Evolutionary conservation across 805 yeast species (phyloP).

Genomic region (Myxozyma monticola): DNA sequence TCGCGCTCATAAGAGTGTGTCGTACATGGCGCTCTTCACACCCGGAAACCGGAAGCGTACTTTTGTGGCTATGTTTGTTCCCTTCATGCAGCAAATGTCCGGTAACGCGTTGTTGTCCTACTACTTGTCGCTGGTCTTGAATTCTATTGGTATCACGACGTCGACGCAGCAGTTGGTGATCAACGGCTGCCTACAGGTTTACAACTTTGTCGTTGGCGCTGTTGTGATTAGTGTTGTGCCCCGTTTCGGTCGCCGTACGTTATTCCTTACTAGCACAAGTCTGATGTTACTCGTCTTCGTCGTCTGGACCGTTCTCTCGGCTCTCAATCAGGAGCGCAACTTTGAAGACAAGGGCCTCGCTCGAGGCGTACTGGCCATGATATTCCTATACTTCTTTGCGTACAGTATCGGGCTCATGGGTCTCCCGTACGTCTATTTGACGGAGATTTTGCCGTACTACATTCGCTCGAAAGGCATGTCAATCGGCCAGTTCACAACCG

Average conservation of each 20-base stretch:
- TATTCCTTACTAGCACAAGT: slow-evolving; percentile 38
- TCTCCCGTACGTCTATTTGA: slow-evolving; percentile 34
- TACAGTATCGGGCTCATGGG: slow-evolving; percentile 50
- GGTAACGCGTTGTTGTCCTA: slow-evolving; percentile 57
- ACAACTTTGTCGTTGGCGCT: slow-evolving; percentile 41
- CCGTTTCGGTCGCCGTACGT: too few relatives aligned
- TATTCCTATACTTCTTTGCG: slow-evolving; percentile 42
- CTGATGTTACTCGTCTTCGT: slow-evolving; percentile 45
- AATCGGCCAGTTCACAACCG: slow-evolving; percentile 33
- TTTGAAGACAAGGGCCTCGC: slow-evolving; percentile 47
- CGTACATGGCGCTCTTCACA: slow-evolving; percentile 44
- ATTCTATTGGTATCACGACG: slow-evolving; percentile 55
- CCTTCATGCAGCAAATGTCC: slow-evolving; percentile 47
- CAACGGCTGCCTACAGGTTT: slow-evolving; percentile 53
- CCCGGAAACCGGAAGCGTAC: slow-evolving; percentile 46
- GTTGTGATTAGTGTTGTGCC: slow-evolving; percentile 36
- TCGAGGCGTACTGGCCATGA: slow-evolving; percentile 52
- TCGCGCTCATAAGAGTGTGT: slow-evolving; percentile 39
- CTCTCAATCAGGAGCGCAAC: slow-evolving; percentile 46
- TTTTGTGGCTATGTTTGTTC: too few relatives aligned
- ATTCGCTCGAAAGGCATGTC: too few relatives aligned
- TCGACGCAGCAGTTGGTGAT: slow-evolving; percentile 48
- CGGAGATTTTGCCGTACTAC: slow-evolving; percentile 35
- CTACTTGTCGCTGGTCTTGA: slow-evolving; percentile 52
- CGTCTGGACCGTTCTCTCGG: slow-evolving; percentile 51